Conservation (phyloP, 116 monocot genomes). For the Posidonia oceanica region DNA sequence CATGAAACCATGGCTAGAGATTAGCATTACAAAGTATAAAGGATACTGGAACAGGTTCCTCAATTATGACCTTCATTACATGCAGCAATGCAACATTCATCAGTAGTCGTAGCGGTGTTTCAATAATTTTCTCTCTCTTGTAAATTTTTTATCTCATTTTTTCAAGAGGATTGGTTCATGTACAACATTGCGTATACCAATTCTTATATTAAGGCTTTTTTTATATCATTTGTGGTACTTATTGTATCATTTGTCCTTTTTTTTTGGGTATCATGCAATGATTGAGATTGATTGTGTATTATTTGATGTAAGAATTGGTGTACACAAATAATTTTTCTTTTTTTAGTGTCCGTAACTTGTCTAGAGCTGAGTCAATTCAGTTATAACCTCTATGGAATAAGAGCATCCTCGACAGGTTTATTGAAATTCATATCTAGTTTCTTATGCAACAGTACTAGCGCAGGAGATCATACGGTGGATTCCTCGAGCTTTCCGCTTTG, state of each 20-base stretch:
- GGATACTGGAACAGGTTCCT: slow-evolving; percentile 21
- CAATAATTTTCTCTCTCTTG: neutral
- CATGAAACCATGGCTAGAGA: slow-evolving; percentile 43
- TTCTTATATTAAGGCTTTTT: too few species aligned
- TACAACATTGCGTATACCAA: too few species aligned
- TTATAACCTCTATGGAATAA: neutral
- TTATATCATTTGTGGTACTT: too few species aligned
- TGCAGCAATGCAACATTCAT: slow-evolving; percentile 23
- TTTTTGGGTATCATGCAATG: too few species aligned
- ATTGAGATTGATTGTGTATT: too few species aligned
- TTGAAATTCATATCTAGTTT: neutral
- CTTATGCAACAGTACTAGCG: neutral
- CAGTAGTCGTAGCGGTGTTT: neutral
- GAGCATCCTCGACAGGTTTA: neutral
- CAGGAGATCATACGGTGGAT: too few species aligned
- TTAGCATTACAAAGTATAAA: slow-evolving; percentile 23
- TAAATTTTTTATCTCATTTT: slow-evolving; percentile 6
- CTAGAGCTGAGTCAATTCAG: slow-evolving; percentile 2
- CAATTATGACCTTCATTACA: slow-evolving; percentile 11
- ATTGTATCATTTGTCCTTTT: too few species aligned
- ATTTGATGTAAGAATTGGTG: too few species aligned
- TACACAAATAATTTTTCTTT: too few species aligned
- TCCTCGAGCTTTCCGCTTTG: too few species aligned
- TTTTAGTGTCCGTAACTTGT: neutral
- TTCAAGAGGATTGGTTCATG: neutral